Evolutionary conservation across 306 rosid species (phyloP).

Genomic region (Senna siamea): DNA sequence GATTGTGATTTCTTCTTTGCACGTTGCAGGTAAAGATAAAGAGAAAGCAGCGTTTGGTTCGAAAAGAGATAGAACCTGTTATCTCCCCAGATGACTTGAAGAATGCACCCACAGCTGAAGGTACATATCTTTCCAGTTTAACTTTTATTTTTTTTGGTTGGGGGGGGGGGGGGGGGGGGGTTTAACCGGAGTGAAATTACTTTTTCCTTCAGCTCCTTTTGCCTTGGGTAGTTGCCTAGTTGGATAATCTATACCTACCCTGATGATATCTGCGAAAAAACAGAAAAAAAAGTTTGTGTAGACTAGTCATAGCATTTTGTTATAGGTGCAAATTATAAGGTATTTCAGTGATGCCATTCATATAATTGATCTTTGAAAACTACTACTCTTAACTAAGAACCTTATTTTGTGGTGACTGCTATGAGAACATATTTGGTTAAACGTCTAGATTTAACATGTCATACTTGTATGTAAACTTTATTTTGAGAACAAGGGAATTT

Average conservation of each 20-base stretch:
- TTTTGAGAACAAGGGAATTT: not conserved
- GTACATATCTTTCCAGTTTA: slow-evolving; percentile 36
- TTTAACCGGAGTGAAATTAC: not conserved
- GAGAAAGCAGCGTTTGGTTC: slow-evolving; percentile 61
- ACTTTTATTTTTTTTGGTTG: no score
- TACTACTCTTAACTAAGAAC: not conserved
- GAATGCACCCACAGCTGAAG: slow-evolving; percentile 63
- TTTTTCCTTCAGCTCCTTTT: not conserved
- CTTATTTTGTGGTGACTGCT: slow-evolving; percentile 3
- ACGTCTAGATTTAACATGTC: not conserved
- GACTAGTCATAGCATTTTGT: not conserved
- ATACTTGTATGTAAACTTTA: not conserved
- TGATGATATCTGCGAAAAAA: not conserved
- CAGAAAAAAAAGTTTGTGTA: not conserved
- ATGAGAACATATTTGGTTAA: not conserved
- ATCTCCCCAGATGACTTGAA: slow-evolving; percentile 57
- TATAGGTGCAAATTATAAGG: slow-evolving; percentile 10
- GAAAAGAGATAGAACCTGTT: slow-evolving; percentile 61
- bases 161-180: no score
- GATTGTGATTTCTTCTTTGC: slow-evolving; percentile 23
- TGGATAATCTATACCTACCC: not conserved
- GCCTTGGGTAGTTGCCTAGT: not conserved
- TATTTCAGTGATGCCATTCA: not conserved
- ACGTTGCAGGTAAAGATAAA: slow-evolving; percentile 61
- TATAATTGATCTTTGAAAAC: slow-evolving; percentile 6